Conservation (phyloP, 1,284 basidiomycete species). For the Cutaneotrichosporon sp. region DNA sequence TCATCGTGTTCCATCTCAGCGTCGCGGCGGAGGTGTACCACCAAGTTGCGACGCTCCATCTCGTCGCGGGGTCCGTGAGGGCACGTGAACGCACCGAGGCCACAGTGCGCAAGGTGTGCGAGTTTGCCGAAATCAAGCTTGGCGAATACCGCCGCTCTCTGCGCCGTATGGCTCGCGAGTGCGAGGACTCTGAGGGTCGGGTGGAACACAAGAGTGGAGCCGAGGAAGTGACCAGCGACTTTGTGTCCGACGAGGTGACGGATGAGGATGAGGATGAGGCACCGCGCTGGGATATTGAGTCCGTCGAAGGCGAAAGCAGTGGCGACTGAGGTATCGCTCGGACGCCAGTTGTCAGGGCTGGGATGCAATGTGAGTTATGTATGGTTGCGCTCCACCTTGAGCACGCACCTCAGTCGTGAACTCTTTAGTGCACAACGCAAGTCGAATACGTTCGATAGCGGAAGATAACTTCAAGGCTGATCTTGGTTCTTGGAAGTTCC, state of each 20-base stretch:
- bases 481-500: no score
- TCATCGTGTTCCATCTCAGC: neutral
- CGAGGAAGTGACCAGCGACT: neutral
- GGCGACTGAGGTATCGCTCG: neutral
- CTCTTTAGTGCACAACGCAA: no score
- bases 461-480: no score
- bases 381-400: no score
- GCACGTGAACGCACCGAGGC: neutral
- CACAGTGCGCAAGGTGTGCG: neutral
- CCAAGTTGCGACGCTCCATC: neutral
- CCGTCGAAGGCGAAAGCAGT: neutral
- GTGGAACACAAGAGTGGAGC: neutral
- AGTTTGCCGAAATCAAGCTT: slow-evolving; percentile 1
- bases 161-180: neutral
- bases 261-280: neutral
- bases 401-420: no score
- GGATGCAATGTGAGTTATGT: neutral
- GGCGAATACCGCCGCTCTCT: neutral
- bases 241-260: neutral
- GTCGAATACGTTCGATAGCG: no score
- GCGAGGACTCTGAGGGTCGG: no score
- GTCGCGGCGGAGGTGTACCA: slow-evolving; percentile 1
- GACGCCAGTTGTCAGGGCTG: neutral
- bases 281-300: neutral
- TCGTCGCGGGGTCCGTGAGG: neutral